Evolutionary conservation across 2,329 filamentous ascomycete species (phyloP).

Genomic region (Metarhizium guizhouense): DNA sequence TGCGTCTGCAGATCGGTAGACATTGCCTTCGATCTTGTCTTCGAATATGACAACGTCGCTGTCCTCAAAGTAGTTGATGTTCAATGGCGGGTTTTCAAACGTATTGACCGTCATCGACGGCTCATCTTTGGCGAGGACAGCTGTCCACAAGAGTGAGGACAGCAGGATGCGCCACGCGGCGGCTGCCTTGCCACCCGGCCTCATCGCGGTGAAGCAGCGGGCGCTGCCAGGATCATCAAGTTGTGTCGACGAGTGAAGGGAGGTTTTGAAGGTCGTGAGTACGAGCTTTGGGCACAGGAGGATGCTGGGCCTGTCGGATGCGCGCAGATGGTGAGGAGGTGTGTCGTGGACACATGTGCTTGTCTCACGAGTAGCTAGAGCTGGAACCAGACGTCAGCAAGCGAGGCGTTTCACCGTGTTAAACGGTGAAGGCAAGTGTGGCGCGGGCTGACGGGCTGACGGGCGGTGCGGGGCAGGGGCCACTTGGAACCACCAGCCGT

Average conservation of each 20-base stretch:
- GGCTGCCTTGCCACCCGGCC: slow-evolving; percentile 38
- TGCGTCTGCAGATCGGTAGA: slow-evolving; percentile 74
- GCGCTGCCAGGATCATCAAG: slow-evolving; percentile 33
- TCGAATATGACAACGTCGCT: slow-evolving; percentile 73
- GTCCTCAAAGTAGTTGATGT: slow-evolving; percentile 85
- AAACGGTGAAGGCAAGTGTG: background rate
- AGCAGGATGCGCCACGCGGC: slow-evolving; percentile 41
- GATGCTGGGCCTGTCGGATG: background rate
- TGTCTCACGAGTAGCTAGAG: background rate
- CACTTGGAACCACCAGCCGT: background rate
- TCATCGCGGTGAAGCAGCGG: slow-evolving; percentile 40
- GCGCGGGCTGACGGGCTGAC: background rate
- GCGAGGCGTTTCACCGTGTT: background rate
- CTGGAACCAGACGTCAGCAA: slow-evolving; percentile 1
- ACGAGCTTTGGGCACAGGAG: background rate
- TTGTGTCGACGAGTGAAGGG: background rate
- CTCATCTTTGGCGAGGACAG: slow-evolving; percentile 46
- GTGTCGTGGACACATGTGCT: slow-evolving; percentile 2
- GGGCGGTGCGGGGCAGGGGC: too few relatives aligned
- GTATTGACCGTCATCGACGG: slow-evolving; percentile 57
- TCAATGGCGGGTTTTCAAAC: slow-evolving; percentile 58
- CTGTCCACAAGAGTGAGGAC: slow-evolving; percentile 35
- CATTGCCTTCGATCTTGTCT: slow-evolving; percentile 51
- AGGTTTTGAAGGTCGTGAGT: background rate
- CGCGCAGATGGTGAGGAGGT: background rate